Evolutionary conservation across 805 yeast species (phyloP).

Genomic region (Limtongia smithiae): DNA sequence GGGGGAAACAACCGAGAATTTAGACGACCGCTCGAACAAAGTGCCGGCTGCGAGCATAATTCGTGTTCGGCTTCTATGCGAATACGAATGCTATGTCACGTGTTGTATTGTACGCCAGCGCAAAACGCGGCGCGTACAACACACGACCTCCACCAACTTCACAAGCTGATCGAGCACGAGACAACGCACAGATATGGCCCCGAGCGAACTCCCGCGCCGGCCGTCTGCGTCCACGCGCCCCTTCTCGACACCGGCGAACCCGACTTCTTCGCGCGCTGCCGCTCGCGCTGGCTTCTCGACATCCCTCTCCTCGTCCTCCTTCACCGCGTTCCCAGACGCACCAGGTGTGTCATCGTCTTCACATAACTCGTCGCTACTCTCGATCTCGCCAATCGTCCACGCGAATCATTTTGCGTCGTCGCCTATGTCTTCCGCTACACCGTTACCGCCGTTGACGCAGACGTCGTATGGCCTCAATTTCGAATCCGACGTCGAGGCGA

Average conservation of each 20-base stretch:
- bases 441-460: constrained; percentile 13
- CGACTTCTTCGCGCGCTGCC: neutral
- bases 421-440: constrained; percentile 10
- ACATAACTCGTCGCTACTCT: constrained; percentile 22
- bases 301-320: constrained; percentile 4
- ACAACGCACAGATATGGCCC: no score
- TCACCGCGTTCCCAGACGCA: constrained; percentile 10
- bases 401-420: constrained; percentile 3
- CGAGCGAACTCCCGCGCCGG: constrained; percentile 1
- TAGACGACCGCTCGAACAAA: no score
- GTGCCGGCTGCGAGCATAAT: no score
- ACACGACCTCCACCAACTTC: no score
- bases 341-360: constrained; percentile 10
- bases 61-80: no score
- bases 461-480: constrained; percentile 9
- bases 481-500: constrained; percentile 25
- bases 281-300: neutral
- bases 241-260: constrained; percentile 16
- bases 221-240: constrained; percentile 4
- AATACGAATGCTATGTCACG: no score
- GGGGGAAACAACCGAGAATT: neutral
- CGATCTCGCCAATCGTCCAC: constrained; percentile 26
- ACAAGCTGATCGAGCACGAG: no score
- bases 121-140: no score
- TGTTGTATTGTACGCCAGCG: no score